Percentiles rank a stretch among this genome's conserved stretches.
These are phyloP conservation scores for Syncephalis plumigaleata DNA, from an alignment of 371 early-diverging fungal genomes.

Conservation along the genomic window DNA sequence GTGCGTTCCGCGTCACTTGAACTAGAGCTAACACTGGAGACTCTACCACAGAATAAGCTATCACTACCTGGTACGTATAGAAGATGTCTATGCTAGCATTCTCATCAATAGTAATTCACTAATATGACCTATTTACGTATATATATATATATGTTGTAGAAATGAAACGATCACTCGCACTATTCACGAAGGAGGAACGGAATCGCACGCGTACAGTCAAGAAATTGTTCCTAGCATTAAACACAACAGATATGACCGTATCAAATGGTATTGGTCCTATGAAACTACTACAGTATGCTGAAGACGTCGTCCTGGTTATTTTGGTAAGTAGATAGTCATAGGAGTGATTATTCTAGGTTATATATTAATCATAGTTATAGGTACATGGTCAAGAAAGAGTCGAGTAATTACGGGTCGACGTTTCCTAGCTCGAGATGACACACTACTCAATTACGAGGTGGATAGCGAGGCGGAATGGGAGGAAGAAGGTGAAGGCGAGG, in stretches of 20 bases:
- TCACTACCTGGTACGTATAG: too few relatives aligned
- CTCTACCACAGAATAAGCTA: too few relatives aligned
- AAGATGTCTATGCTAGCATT: too few relatives aligned
- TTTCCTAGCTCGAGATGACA: slow-evolving; percentile 43
- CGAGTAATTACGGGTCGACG: slow-evolving; percentile 27
- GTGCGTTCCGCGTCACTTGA: slow-evolving; percentile 6
- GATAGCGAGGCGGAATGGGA: slow-evolving; percentile 89
- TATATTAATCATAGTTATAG: slow-evolving; percentile 14
- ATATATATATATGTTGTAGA: too few relatives aligned
- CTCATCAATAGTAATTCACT: too few relatives aligned
- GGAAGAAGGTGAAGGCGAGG: slow-evolving; percentile 67
- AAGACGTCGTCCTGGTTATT: slow-evolving; percentile 65
- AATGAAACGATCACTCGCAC: too few relatives aligned
- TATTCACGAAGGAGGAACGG: too few relatives aligned
- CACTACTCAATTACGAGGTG: slow-evolving; percentile 54
- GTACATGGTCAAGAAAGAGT: slow-evolving; percentile 57
- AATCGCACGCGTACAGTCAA: too few relatives aligned
- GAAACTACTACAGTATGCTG: slow-evolving; percentile 53
- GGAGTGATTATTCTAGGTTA: too few relatives aligned
- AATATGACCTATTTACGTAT: too few relatives aligned
- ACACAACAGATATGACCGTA: slow-evolving; percentile 10
- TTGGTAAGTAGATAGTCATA: slow-evolving; percentile 23
- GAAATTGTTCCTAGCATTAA: background rate
- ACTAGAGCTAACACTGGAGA: too few relatives aligned
- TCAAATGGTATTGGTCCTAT: too few relatives aligned